phyloP scores from a whole-genome alignment of 2,329 filamentous ascomycete species.

The Pyricularia grisea region DNA sequence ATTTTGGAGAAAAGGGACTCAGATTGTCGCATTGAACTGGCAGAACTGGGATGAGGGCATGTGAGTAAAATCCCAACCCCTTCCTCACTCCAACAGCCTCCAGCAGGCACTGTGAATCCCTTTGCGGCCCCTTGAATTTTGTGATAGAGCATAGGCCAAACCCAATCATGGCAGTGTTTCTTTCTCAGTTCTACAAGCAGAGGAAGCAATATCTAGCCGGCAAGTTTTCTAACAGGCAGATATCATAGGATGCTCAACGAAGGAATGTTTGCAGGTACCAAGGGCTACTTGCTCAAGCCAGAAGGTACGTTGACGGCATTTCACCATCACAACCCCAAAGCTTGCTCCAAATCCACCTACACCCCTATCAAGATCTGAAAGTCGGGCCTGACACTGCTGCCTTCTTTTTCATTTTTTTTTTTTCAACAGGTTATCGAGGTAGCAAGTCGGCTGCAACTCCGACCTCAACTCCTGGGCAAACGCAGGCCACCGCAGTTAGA shows the following conservation, averaged over 20 bases:
- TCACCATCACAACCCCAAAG: background rate
- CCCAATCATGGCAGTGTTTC: background rate
- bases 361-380: background rate
- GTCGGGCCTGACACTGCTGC: slow-evolving; percentile 2
- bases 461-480: slow-evolving; percentile 18
- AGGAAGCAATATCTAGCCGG: no score
- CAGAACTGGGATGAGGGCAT: slow-evolving; percentile 84
- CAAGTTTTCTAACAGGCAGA: background rate
- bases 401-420: no score
- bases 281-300: slow-evolving; percentile 84
- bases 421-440: slow-evolving; percentile 26
- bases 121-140: background rate
- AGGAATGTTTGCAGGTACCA: slow-evolving; percentile 76
- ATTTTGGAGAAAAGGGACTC: slow-evolving; percentile 83
- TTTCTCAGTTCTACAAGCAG: no score
- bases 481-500: slow-evolving; percentile 22
- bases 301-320: slow-evolving; percentile 24
- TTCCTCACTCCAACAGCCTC: background rate
- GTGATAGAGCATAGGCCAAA: background rate
- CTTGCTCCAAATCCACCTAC: background rate
- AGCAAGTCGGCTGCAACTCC: slow-evolving; percentile 16
- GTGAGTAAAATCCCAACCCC: slow-evolving; percentile 15
- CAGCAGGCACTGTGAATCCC: background rate
- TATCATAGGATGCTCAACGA: slow-evolving; percentile 67
- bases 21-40: slow-evolving; percentile 91